Percentiles rank a stretch among this genome's conserved stretches.
Conservation (phyloP, 192 early-diverging fungal genomes). For the Tieghemiomyces parasiticus region DNA sequence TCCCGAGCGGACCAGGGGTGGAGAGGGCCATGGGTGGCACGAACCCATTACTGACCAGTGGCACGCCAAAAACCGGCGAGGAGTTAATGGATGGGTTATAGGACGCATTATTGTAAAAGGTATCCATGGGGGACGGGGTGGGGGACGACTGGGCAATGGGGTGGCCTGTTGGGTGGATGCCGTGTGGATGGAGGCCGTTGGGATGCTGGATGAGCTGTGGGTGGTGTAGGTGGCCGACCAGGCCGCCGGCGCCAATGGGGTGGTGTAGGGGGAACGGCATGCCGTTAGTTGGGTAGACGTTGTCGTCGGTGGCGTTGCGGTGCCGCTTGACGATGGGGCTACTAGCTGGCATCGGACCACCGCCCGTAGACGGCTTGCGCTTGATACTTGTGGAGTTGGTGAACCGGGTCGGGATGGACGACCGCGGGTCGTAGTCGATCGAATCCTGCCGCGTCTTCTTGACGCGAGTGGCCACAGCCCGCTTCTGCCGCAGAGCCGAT, state of each 20-base stretch:
- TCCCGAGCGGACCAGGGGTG: too few relatives aligned
- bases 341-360: background rate
- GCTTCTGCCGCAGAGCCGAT: background rate
- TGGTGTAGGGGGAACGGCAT: too few relatives aligned
- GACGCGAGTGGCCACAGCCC: background rate
- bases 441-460: background rate
- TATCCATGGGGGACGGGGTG: background rate
- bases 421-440: background rate
- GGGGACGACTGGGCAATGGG: background rate
- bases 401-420: background rate
- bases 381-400: background rate
- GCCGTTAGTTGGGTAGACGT: too few relatives aligned
- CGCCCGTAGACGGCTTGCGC: background rate
- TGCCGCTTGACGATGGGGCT: slow-evolving; percentile 6
- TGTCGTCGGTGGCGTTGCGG: background rate
- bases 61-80: background rate
- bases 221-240: too few relatives aligned
- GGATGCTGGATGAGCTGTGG: too few relatives aligned
- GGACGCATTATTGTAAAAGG: background rate
- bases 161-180: background rate
- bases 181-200: background rate
- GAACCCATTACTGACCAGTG: background rate
- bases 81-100: background rate
- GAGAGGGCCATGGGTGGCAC: slow-evolving; percentile 1
- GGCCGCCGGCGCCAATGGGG: too few relatives aligned